Evolutionary conservation across 805 yeast genomes (phyloP).

Genomic region (Myxozyma geophila): DNA sequence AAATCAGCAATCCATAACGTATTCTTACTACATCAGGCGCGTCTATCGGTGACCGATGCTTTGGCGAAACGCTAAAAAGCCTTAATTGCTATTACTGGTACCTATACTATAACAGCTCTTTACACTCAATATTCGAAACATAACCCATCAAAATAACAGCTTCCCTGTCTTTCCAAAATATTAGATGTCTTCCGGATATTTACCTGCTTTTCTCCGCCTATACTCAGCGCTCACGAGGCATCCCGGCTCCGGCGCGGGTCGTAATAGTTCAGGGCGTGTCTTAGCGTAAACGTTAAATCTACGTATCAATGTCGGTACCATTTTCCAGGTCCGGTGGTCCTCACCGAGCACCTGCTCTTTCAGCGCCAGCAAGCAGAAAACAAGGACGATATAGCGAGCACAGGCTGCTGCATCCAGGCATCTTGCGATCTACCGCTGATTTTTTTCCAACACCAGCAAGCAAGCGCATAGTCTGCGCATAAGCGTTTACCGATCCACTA

Average conservation of each 20-base stretch:
- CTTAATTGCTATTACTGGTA: background rate
- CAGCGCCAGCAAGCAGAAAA: too few relatives aligned
- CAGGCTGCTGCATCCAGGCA: background rate
- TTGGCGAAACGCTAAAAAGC: background rate
- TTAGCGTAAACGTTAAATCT: constrained; percentile 3
- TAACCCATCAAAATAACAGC: too few relatives aligned
- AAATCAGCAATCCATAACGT: too few relatives aligned
- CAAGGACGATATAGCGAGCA: background rate
- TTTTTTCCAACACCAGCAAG: too few relatives aligned
- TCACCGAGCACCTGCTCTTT: background rate
- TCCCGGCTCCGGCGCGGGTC: background rate
- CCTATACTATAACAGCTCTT: background rate
- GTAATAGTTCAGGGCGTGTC: constrained; percentile 8
- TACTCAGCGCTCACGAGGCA: background rate
- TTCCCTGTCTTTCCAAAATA: too few relatives aligned
- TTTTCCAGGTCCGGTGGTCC: background rate
- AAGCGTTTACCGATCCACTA: background rate
- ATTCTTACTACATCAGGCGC: background rate
- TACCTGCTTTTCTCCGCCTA: too few relatives aligned
- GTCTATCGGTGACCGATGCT: constrained; percentile 5
- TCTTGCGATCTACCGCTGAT: too few relatives aligned
- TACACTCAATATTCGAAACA: background rate
- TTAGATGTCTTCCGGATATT: too few relatives aligned
- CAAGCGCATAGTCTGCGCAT: too few relatives aligned
- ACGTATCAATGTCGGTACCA: constrained; percentile 3